phyloP scores from a whole-genome alignment of 176 grass and related monocot genomes.

The Oryza glumipatula region DNA sequence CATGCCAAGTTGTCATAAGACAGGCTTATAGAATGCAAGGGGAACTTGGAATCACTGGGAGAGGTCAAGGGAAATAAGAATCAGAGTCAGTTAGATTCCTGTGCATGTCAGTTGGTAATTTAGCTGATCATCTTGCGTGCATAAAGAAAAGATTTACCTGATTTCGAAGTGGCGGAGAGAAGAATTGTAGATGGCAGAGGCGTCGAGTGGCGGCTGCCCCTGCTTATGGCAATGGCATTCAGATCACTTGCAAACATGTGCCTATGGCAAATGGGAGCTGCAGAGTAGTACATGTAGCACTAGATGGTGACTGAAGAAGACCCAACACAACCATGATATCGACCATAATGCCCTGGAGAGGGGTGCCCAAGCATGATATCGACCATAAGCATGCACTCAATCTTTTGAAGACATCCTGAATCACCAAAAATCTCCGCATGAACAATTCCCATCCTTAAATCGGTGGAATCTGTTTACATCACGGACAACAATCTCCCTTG shows the following conservation, averaged over 20 bases:
- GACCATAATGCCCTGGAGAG: too few relatives aligned
- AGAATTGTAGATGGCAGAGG: background rate
- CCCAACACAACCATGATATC: too few relatives aligned
- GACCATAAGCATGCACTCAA: background rate
- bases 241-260: background rate
- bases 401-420: background rate
- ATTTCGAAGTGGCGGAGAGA: background rate
- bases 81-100: too few relatives aligned
- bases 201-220: background rate
- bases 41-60: too few relatives aligned
- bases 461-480: constrained; percentile 69
- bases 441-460: constrained; percentile 78
- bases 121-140: background rate
- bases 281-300: too few relatives aligned
- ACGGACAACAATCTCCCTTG: constrained; percentile 69
- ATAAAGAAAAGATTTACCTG: background rate
- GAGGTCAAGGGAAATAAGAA: too few relatives aligned
- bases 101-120: too few relatives aligned
- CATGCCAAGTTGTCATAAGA: background rate
- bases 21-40: background rate
- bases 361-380: background rate
- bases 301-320: too few relatives aligned
- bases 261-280: too few relatives aligned
- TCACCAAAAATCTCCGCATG: constrained; percentile 58
- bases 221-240: background rate